Evolutionary conservation across 345 rosid species (phyloP), one percentile per base, ranked within the genome.

Genomic region (Brassica juncea): DNA sequence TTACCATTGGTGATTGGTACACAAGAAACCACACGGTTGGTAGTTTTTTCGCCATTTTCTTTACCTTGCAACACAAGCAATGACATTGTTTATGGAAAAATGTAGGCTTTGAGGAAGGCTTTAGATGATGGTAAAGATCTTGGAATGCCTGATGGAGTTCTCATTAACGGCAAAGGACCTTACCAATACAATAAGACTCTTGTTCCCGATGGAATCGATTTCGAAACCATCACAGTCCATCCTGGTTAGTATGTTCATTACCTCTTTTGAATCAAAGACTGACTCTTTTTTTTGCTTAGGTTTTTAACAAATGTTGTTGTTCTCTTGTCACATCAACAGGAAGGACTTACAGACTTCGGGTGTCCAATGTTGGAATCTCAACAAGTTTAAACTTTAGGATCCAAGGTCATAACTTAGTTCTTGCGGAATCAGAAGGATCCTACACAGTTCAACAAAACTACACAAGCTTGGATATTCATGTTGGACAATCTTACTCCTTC

Each of bases 101-200:
- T 1, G 83, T 55, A 95, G 99, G 97, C 92, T 81, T 85, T 96
- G 88, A 92, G 99, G 78, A 93, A 88, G 85, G 80, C 89, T 68
- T 96, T 96, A 66, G 97, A 93, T 86, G 94, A 77, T 5, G 98
- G 99, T 68, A 89, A 90, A 82, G 98, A 82, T 77, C 91, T 93
- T 16, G 99, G 95, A 82, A 93, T 93, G 92, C 99, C 99, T 0
- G 86, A 96, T 79, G 99, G 99, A 0, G 99, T 96, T 85, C 91
- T 96, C 42, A 92, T 96, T 44, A 96, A 96, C 61, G 99, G 99
- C 21, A 96, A 93, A 85, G 99, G 99, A 58, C 99, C 99, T 78
- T 96, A 90, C 54, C 90, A 78, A 59, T 96, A 96, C 83, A 96
- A 93, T 80, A 59, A 71, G 1, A 96, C 98, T n/a, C 90, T 93